phyloP scores from a whole-genome alignment of 2,329 filamentous ascomycete genomes.

The Stagonosporopsis rhizophila region DNA sequence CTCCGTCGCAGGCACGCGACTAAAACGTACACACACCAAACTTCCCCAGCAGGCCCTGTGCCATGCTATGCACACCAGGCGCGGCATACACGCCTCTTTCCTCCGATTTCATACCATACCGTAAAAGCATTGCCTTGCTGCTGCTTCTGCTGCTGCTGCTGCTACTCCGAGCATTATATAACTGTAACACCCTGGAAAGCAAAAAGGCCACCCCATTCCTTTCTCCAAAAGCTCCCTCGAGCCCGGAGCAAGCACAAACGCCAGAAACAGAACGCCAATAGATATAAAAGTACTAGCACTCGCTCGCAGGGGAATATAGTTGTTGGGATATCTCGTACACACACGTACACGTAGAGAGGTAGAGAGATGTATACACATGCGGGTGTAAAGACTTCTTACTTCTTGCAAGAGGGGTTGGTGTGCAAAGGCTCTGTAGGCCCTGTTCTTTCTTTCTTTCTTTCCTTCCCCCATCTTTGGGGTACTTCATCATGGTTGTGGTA shows the following conservation, averaged over 20 bases:
- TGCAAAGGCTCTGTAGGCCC: slow-evolving; percentile 20
- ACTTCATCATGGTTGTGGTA: background rate
- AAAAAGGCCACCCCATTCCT: no score
- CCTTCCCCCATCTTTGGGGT: slow-evolving; percentile 30
- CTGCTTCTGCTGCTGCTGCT: no score
- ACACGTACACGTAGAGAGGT: slow-evolving; percentile 10
- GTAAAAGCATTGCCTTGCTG: no score
- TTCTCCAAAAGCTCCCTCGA: no score
- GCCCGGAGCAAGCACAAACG: background rate
- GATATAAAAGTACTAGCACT: background rate
- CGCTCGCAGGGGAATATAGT: slow-evolving; percentile 1
- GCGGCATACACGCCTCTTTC: no score
- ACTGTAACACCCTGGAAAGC: no score
- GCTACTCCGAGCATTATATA: no score
- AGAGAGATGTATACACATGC: slow-evolving; percentile 19
- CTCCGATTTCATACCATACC: no score
- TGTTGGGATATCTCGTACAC: slow-evolving; percentile 15
- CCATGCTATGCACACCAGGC: no score
- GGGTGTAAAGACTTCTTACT: slow-evolving; percentile 1
- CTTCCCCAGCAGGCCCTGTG: background rate
- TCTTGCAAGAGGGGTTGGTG: background rate
- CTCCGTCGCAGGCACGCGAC: no score
- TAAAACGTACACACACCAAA: no score
- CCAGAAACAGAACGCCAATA: slow-evolving; percentile 1
- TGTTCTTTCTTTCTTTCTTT: slow-evolving; percentile 25